Evolutionary conservation across 371 early-diverging fungal genomes (phyloP), one percentile per base, ranked within the genome.

Genomic region (Mucor plumbeus): DNA sequence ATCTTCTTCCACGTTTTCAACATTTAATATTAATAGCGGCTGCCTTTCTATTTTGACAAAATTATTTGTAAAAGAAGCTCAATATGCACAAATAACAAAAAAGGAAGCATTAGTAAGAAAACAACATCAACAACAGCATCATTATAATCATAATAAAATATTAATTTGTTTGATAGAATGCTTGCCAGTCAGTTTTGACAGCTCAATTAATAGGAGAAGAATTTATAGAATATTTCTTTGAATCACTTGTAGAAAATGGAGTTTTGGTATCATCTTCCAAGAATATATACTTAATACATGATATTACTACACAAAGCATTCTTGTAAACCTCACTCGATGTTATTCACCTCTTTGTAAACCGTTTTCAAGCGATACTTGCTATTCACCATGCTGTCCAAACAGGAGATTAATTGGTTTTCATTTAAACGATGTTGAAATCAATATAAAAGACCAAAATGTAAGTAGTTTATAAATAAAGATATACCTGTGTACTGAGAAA

Each of bases 1-100:
- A 53, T 53, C 53, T 5, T 21, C 53, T 4, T 31, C 53, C 31
- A 31, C 53, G 31, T 53, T 7, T 26, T 53, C 53, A 26, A 26
- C 53, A 4, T 53, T 53, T 53, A 13, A 53, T 31, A 53, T 14
- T 21, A 36, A 41, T 14, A 40, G 59, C 15, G 56, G 56, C 9
- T 69, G 61, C 33, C 61, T 69, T 44, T 64, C 69, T 10, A 39
- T 31, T 2, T 33, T 69, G 34, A 55, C 69, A 43, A 69, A 60
- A 38, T 33, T 44, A 39, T 69, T 69, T 61, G 48, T 69, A 9
- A 55, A 69, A 60, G 40, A 69, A 47, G 69, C 65, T 8, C 60
- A 64, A n/a, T 69, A 69, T 69, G 69, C 65, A 15, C 69, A 64
- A 44, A 69, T 69, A 9, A 64, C 69, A 43, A 64, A 41, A 39